Evolutionary conservation across 2,329 filamentous ascomycete genomes (phyloP).

Genomic region (Thermothelomyces thermophilus): DNA sequence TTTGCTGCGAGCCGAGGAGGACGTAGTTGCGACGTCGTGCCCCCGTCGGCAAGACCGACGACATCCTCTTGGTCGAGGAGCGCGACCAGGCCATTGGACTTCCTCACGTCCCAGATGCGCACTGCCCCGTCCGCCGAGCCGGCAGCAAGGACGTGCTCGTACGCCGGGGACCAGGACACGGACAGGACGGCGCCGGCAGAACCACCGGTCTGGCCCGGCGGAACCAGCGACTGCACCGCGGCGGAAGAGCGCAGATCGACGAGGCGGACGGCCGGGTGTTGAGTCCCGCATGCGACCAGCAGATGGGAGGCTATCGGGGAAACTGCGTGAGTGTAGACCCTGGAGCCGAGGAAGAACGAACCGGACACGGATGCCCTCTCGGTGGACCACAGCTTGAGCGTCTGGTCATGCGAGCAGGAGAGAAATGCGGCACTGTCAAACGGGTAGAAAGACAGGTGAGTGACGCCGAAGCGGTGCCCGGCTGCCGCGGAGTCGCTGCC

Average conservation of each 20-base stretch:
- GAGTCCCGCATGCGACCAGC: slow-evolving; percentile 81
- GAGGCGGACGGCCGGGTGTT: slow-evolving; percentile 75
- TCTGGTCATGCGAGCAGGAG: slow-evolving; percentile 71
- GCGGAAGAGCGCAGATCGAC: slow-evolving; percentile 81
- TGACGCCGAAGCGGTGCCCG: slow-evolving; percentile 61
- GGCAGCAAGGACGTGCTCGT: slow-evolving; percentile 74
- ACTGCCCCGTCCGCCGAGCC: slow-evolving; percentile 80
- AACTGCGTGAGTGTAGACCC: slow-evolving; percentile 69
- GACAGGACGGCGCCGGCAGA: slow-evolving; percentile 57
- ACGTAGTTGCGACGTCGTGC: slow-evolving; percentile 17
- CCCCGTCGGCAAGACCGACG: slow-evolving; percentile 51
- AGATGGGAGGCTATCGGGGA: slow-evolving; percentile 67
- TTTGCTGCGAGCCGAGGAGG: slow-evolving; percentile 41
- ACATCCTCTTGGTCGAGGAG: slow-evolving; percentile 80
- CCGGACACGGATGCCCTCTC: slow-evolving; percentile 54
- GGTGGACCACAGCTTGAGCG: slow-evolving; percentile 68
- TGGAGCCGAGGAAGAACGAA: slow-evolving; percentile 60
- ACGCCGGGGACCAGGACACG: slow-evolving; percentile 73
- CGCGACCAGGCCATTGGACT: slow-evolving; percentile 68
- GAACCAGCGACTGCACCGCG: slow-evolving; percentile 62
- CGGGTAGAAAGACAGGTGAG: slow-evolving; percentile 69
- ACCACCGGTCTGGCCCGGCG: slow-evolving; percentile 42
- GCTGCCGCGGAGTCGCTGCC: slow-evolving; percentile 12
- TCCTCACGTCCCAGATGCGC: slow-evolving; percentile 80
- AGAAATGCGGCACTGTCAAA: slow-evolving; percentile 72